Percentiles rank a stretch among this genome's conserved stretches.
Conservation (phyloP, 768 basidiomycete species). For the Hygrocybe coccinea region DNA sequence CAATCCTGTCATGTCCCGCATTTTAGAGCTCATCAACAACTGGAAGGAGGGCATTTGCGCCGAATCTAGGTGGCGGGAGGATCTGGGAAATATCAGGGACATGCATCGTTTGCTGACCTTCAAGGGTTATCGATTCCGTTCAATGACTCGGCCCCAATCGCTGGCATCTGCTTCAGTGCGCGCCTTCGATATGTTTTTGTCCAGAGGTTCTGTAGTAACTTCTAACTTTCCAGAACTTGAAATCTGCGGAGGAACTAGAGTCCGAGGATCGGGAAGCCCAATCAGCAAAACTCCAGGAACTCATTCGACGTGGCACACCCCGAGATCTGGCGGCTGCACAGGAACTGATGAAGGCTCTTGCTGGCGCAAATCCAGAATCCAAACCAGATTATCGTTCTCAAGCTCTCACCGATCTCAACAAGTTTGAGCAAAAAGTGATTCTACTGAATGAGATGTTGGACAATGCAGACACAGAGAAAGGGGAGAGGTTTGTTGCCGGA, state of each 20-base stretch:
- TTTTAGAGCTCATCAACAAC: conserved; percentile 83
- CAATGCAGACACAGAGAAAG: conserved; percentile 66
- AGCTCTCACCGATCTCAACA: conserved; percentile 84
- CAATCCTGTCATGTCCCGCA: conserved; percentile 90
- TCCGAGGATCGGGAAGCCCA: conserved; percentile 93
- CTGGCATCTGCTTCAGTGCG: conserved; percentile 42
- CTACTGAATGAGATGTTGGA: conserved; percentile 97
- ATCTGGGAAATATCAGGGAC: conserved; percentile 93
- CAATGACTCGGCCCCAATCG: conserved; percentile 33
- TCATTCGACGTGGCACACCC: conserved; percentile 93
- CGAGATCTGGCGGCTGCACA: conserved; percentile 93
- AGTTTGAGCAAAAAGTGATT: conserved; percentile 91
- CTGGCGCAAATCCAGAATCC: conserved; percentile 91
- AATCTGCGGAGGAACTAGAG: conserved; percentile 94
- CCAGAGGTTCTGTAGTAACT: background rate
- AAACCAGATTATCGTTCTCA: conserved; percentile 93
- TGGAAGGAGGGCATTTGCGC: conserved; percentile 95
- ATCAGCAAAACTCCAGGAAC: conserved; percentile 95
- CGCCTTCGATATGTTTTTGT: conserved; percentile 9
- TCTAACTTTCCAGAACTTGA: conserved; percentile 58
- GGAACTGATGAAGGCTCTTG: conserved; percentile 92
- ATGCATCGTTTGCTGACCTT: conserved; percentile 93
- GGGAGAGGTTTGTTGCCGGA: conserved; percentile 79
- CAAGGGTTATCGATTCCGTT: conserved; percentile 84
- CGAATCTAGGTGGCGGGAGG: conserved; percentile 90